Evolutionary conservation across 768 basidiomycete species (phyloP).

Genomic region (Leccinum olivaceopallidum): DNA sequence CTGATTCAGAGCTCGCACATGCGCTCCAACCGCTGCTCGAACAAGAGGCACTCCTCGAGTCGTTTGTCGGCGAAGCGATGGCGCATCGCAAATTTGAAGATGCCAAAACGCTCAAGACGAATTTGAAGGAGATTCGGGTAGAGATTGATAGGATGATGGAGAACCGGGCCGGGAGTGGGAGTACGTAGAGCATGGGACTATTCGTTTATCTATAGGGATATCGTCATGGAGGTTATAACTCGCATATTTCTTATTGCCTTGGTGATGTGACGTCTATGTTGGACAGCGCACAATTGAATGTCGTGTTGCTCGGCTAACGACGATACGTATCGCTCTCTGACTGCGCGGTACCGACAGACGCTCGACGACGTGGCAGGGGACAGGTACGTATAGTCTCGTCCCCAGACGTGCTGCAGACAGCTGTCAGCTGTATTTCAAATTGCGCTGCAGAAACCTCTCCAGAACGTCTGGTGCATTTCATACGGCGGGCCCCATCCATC

Average conservation of each 20-base stretch:
- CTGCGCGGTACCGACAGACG: too few relatives aligned
- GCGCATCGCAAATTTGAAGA: slow-evolving; percentile 95
- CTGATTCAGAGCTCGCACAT: slow-evolving; percentile 69
- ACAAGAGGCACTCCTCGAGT: slow-evolving; percentile 89
- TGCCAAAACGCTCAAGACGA: slow-evolving; percentile 77
- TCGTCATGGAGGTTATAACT: slow-evolving; percentile 1
- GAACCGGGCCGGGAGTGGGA: slow-evolving; percentile 26
- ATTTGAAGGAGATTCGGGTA: slow-evolving; percentile 75
- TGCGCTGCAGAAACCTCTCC: too few relatives aligned
- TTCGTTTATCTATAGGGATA: slow-evolving; percentile 3
- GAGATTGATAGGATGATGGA: slow-evolving; percentile 76
- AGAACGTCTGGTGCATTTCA: too few relatives aligned
- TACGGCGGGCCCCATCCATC: too few relatives aligned
- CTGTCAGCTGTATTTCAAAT: too few relatives aligned
- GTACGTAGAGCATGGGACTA: not conserved
- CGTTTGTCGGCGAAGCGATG: slow-evolving; percentile 89
- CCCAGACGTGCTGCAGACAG: too few relatives aligned
- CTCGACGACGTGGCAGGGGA: too few relatives aligned
- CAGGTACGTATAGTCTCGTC: too few relatives aligned
- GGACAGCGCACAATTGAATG: too few relatives aligned
- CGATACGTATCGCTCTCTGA: too few relatives aligned
- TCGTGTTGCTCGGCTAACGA: too few relatives aligned
- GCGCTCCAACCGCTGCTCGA: slow-evolving; percentile 86
- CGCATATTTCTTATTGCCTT: not conserved
- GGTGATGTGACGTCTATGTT: not conserved